Evolutionary conservation across 2,329 filamentous ascomycete species (phyloP).

Genomic region (Juglanconis juglandina): DNA sequence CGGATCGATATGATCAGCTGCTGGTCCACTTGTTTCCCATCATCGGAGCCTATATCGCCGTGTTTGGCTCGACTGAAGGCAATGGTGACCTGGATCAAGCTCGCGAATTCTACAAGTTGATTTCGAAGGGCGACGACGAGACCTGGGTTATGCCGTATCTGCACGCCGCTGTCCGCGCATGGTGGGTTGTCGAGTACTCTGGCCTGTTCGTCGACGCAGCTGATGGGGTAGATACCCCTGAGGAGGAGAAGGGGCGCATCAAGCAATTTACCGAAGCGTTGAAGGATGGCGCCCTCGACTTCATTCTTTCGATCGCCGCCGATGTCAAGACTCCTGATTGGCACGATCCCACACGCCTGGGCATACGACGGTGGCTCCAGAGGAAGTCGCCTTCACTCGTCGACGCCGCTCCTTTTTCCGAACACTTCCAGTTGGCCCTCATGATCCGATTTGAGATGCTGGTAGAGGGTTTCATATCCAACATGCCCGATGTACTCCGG

Average conservation of each 20-base stretch:
- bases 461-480: conserved; percentile 88
- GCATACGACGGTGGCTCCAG: conserved; percentile 78
- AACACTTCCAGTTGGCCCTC: conserved; percentile 67
- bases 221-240: conserved; percentile 42
- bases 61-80: conserved; percentile 75
- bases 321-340: conserved; percentile 79
- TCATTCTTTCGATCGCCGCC: conserved; percentile 79
- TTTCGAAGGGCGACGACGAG: conserved; percentile 66
- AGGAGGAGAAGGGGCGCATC: conserved; percentile 66
- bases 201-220: conserved; percentile 79
- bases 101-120: conserved; percentile 63
- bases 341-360: conserved; percentile 81
- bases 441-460: conserved; percentile 84
- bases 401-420: conserved; percentile 61
- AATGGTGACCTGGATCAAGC: conserved; percentile 65
- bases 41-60: conserved; percentile 70
- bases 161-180: conserved; percentile 72
- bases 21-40: conserved; percentile 79
- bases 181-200: conserved; percentile 93
- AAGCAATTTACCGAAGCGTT: conserved; percentile 73
- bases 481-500: conserved; percentile 88
- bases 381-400: conserved; percentile 71
- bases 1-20: conserved; percentile 72
- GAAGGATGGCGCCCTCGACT: conserved; percentile 88
- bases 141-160: conserved; percentile 72